Percentiles rank a stretch among this genome's conserved stretches.
Conservation (phyloP, 176 grass and related monocot genomes). For the Aegilops longissima region DNA sequence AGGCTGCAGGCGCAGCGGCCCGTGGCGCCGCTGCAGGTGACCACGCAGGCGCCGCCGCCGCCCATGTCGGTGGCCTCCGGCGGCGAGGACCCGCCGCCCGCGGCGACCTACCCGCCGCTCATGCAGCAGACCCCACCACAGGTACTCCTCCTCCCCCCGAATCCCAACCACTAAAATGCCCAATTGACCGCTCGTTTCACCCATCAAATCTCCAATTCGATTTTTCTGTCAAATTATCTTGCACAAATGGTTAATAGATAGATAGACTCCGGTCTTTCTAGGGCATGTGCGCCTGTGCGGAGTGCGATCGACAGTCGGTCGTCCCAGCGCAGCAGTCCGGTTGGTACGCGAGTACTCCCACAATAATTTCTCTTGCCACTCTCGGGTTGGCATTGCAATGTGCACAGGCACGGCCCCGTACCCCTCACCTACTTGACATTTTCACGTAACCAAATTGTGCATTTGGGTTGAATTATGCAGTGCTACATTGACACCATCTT, state of each 20-base stretch:
- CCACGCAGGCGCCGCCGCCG: slow-evolving; percentile 50
- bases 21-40: slow-evolving; percentile 74
- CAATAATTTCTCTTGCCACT: slow-evolving; percentile 27
- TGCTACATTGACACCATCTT: neutral
- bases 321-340: neutral
- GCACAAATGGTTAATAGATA: neutral
- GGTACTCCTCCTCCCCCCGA: slow-evolving; percentile 22
- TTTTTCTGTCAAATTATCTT: neutral
- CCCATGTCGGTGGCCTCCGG: slow-evolving; percentile 43
- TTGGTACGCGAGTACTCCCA: slow-evolving; percentile 17
- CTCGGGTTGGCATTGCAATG: neutral
- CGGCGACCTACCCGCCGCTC: slow-evolving; percentile 36
- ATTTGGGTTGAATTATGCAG: slow-evolving; percentile 4
- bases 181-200: neutral
- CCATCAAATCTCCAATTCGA: neutral
- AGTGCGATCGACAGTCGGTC: slow-evolving; percentile 34
- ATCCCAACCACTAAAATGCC: slow-evolving; percentile 3
- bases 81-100: slow-evolving; percentile 34
- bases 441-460: neutral
- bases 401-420: neutral
- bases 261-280: slow-evolving; percentile 13
- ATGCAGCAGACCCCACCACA: slow-evolving; percentile 41
- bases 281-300: slow-evolving; percentile 16
- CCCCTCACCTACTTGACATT: neutral
- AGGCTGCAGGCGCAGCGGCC: slow-evolving; percentile 69